These are phyloP conservation scores for Scheffersomyces insectosa DNA, from an alignment of 1,139 yeast genomes.

Conservation along the genomic window DNA sequence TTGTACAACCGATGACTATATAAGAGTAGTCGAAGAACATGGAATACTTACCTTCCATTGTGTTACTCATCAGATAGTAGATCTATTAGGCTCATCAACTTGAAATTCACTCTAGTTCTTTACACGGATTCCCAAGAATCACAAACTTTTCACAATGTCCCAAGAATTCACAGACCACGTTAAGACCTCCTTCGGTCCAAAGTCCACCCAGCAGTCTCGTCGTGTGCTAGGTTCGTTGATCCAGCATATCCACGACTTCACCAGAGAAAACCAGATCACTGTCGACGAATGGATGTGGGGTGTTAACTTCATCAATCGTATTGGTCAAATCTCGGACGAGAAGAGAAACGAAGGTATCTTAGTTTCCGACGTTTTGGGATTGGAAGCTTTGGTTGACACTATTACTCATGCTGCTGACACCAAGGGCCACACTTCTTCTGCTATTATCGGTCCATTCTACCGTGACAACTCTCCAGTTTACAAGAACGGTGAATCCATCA, in stretches of 20 bases:
- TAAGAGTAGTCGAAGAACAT: too few species aligned
- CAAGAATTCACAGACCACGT: conserved; percentile 28
- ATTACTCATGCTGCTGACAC: conserved; percentile 21
- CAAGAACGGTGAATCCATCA: conserved; percentile 25
- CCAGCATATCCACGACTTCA: conserved; percentile 16
- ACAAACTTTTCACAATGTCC: conserved; percentile 13
- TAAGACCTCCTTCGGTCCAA: conserved; percentile 29
- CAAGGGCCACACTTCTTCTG: conserved; percentile 25
- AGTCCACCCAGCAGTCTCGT: conserved; percentile 24
- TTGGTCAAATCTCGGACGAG: conserved; percentile 15
- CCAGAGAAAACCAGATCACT: conserved; percentile 17
- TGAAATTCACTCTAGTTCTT: too few species aligned
- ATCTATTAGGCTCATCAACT: too few species aligned
- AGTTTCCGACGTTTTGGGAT: conserved; percentile 15
- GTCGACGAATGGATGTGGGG: conserved; percentile 16
- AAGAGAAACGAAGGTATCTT: conserved; percentile 16
- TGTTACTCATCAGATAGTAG: too few species aligned
- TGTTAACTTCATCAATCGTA: conserved; percentile 13
- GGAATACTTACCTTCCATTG: too few species aligned
- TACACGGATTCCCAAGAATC: too few species aligned
- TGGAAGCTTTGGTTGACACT: conserved; percentile 15
- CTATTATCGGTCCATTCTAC: conserved; percentile 32
- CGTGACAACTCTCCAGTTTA: conserved; percentile 27
- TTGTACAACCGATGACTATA: too few species aligned
- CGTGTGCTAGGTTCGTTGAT: conserved; percentile 22